These are phyloP conservation scores for Erodium moschatum DNA, from an alignment of 441 rosid species.

Conservation along the genomic window DNA sequence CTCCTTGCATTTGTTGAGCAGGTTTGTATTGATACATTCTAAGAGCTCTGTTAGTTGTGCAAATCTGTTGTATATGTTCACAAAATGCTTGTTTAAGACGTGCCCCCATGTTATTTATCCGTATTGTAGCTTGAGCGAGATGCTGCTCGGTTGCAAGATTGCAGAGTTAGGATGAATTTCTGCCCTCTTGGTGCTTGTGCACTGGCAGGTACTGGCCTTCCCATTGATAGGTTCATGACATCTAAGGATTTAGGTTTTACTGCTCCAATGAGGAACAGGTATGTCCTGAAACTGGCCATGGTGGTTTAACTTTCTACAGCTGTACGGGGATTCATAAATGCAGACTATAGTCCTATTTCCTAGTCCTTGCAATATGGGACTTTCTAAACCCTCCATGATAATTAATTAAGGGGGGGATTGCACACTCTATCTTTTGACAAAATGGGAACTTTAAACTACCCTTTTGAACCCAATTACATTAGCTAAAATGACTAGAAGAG, in stretches of 20 bases:
- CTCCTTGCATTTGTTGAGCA: slow-evolving; percentile 78
- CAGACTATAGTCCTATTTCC: neutral
- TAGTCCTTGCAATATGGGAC: neutral
- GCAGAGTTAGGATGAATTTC: slow-evolving; percentile 61
- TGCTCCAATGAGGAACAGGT: slow-evolving; percentile 92
- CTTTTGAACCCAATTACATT: too few species aligned
- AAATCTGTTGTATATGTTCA: neutral
- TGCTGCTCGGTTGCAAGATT: slow-evolving; percentile 64
- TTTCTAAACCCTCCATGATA: too few species aligned
- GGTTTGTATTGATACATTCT: slow-evolving; percentile 31
- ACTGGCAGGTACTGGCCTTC: slow-evolving; percentile 86
- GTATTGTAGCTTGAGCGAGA: slow-evolving; percentile 84
- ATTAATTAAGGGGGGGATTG: too few species aligned
- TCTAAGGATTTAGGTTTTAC: slow-evolving; percentile 63
- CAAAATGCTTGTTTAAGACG: neutral
- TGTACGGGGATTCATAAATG: neutral
- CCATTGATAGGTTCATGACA: slow-evolving; percentile 82
- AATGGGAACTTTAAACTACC: too few species aligned
- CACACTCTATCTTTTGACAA: too few species aligned
- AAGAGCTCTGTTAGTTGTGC: neutral
- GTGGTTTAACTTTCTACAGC: neutral
- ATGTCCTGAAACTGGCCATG: slow-evolving; percentile 14
- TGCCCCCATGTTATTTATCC: slow-evolving; percentile 13
- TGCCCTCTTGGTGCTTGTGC: slow-evolving; percentile 95
- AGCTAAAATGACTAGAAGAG: too few species aligned